These are phyloP conservation scores for Suillus clintonianus DNA, from an alignment of 768 basidiomycete species.

Conservation along the genomic window DNA sequence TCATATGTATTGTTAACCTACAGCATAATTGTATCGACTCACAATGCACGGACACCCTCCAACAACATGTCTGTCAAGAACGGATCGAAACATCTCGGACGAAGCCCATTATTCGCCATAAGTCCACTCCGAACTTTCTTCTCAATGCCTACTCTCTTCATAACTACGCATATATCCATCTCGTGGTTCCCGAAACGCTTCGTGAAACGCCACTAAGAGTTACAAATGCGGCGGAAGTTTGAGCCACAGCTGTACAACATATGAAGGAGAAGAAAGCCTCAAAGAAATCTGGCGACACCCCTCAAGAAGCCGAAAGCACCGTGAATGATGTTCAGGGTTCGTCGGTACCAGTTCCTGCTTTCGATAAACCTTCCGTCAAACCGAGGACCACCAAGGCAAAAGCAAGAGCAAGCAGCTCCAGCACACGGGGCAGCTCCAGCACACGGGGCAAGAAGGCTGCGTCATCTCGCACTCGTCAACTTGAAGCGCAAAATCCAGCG, in stretches of 20 bases:
- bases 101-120: slow-evolving; percentile 3
- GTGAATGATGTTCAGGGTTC: background rate
- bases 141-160: slow-evolving; percentile 11
- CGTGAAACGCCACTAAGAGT: background rate
- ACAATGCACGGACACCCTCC: background rate
- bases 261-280: background rate
- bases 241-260: background rate
- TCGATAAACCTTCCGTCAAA: background rate
- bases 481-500: no score
- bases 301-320: background rate
- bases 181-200: background rate
- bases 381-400: background rate
- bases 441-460: no score
- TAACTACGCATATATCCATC: background rate
- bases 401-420: background rate
- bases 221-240: background rate
- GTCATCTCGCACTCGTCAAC: no score
- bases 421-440: no score
- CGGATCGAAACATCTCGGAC: slow-evolving; percentile 7
- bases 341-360: background rate
- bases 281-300: background rate
- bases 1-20: slow-evolving; percentile 20
- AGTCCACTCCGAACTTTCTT: slow-evolving; percentile 1
- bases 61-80: slow-evolving; percentile 10
- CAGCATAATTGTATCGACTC: slow-evolving; percentile 18